phyloP scores from a whole-genome alignment of 331 rosid species.

The Stylosanthes scabra region DNA sequence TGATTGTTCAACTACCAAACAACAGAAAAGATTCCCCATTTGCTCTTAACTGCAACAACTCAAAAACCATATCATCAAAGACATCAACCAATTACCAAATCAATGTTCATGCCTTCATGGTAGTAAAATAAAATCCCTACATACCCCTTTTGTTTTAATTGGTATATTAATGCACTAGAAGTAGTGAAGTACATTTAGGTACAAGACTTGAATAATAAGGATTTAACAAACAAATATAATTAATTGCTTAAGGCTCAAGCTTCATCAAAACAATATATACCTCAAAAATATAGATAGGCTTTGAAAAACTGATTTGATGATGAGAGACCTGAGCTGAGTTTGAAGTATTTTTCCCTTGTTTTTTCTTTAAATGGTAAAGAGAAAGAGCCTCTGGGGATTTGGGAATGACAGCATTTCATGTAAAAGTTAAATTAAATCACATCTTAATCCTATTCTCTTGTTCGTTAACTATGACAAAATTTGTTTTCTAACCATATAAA shows the following conservation, averaged over 20 bases:
- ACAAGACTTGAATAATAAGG: too few species aligned
- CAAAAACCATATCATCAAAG: slow-evolving; percentile 15
- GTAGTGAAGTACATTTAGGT: neutral
- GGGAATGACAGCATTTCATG: slow-evolving; percentile 25
- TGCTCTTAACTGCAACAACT: slow-evolving; percentile 31
- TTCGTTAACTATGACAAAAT: neutral
- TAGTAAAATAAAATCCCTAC: neutral
- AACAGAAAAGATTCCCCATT: slow-evolving; percentile 63
- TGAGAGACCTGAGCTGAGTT: neutral
- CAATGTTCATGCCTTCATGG: neutral
- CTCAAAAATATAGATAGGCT: slow-evolving; percentile 19
- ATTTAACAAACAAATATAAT: neutral
- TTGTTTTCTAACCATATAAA: slow-evolving; percentile 2
- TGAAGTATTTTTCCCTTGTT: too few species aligned
- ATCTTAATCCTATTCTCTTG: neutral
- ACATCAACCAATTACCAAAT: too few species aligned
- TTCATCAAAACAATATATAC: slow-evolving; percentile 2
- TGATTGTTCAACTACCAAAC: slow-evolving; percentile 68
- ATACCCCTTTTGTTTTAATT: neutral
- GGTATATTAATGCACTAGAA: neutral
- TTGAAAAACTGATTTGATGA: slow-evolving; percentile 22
- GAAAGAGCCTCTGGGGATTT: neutral
- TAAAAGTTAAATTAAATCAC: neutral
- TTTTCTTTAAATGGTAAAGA: slow-evolving; percentile 7
- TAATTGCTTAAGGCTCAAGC: neutral